phyloP scores from a whole-genome alignment of 2,329 filamentous ascomycete species.

The Colletotrichum falcatum region DNA sequence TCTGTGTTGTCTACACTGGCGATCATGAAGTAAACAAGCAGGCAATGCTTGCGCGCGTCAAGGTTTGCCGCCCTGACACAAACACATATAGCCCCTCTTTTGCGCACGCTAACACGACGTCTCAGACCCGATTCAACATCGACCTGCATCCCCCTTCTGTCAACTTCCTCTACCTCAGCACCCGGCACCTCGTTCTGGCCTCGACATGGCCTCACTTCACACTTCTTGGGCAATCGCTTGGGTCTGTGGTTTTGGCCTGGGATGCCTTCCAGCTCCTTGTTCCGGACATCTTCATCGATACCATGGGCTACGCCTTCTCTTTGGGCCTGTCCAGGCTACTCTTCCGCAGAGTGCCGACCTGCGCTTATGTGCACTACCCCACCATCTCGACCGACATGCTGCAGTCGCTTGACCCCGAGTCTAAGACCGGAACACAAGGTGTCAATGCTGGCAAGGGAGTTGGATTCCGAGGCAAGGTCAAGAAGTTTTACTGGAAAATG shows the following conservation, averaged over 20 bases:
- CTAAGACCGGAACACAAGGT: constrained; percentile 71
- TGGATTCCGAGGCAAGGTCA: constrained; percentile 76
- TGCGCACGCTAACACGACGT: constrained; percentile 18
- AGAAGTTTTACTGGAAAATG: constrained; percentile 85
- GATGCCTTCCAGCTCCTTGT: constrained; percentile 93
- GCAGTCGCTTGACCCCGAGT: constrained; percentile 76
- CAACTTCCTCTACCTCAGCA: constrained; percentile 90
- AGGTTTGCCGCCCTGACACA: constrained; percentile 61
- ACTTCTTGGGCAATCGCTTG: constrained; percentile 91
- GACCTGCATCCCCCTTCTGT: constrained; percentile 84
- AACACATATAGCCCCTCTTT: constrained; percentile 31
- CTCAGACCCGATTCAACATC: constrained; percentile 89
- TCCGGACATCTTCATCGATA: constrained; percentile 95
- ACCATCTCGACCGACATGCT: constrained; percentile 99
- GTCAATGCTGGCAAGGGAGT: constrained; percentile 86
- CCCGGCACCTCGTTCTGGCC: constrained; percentile 85
- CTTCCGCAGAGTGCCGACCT: constrained; percentile 84
- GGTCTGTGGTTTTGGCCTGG: constrained; percentile 87
- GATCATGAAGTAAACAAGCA: constrained; percentile 90
- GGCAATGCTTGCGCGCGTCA: constrained; percentile 80
- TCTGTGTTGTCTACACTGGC: constrained; percentile 94
- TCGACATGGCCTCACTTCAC: constrained; percentile 94
- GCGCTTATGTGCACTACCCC: constrained; percentile 96
- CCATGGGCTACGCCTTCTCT: constrained; percentile 97
- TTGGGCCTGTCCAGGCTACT: constrained; percentile 85